These are phyloP conservation scores for Ottelia alismoides DNA, from an alignment of 106 monocot species.

Conservation along the genomic window DNA sequence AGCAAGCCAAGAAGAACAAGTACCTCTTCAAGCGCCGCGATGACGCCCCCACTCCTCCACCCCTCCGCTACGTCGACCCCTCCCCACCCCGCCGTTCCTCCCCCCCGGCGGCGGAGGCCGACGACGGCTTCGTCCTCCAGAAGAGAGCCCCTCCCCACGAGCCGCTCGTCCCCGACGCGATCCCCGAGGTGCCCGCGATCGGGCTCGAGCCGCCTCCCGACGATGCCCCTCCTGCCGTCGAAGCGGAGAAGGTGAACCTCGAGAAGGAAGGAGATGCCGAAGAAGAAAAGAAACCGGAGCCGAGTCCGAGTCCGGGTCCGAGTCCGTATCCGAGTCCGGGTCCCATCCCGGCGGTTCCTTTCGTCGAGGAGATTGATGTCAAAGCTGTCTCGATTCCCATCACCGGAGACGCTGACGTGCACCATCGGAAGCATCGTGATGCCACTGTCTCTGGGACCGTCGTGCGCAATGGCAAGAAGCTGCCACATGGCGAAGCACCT, in stretches of 20 bases:
- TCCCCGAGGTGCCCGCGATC: not conserved
- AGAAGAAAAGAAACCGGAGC: not conserved
- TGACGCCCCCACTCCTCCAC: conserved; percentile 4
- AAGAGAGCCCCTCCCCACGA: conserved; percentile 9
- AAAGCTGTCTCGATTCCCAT: too few relatives aligned
- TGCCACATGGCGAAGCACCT: not conserved
- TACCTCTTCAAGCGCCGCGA: conserved; percentile 60
- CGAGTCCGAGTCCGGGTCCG: too few relatives aligned
- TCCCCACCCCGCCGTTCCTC: not conserved
- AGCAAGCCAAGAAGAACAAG: conserved; percentile 45
- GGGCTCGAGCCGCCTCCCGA: not conserved
- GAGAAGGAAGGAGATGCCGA: not conserved
- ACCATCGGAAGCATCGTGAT: not conserved
- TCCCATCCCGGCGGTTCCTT: too few relatives aligned
- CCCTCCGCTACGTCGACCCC: not conserved
- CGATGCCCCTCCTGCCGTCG: not conserved
- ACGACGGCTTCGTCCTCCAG: conserved; percentile 10
- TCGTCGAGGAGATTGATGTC: too few relatives aligned
- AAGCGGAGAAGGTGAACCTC: not conserved
- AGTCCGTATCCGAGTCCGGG: too few relatives aligned
- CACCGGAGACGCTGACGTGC: not conserved
- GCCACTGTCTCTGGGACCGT: not conserved
- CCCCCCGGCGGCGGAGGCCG: not conserved
- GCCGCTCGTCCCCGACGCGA: not conserved
- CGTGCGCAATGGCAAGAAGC: not conserved